These are phyloP conservation scores for Bipolaris cookei DNA, from an alignment of 2,329 filamentous ascomycete species.

Conservation along the genomic window DNA sequence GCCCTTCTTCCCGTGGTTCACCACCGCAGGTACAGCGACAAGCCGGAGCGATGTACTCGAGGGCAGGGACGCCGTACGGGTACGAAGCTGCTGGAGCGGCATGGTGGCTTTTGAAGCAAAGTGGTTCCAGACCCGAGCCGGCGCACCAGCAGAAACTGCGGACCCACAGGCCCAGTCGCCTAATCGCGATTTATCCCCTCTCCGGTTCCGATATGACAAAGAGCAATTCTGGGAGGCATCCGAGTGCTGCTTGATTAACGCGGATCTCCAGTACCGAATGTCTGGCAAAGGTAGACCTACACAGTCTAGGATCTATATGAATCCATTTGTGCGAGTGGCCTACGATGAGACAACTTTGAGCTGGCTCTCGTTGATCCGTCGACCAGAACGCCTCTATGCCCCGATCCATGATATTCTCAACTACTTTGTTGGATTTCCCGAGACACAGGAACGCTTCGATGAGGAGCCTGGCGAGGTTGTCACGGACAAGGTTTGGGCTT, in stretches of 20 bases:
- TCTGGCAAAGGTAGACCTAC: slow-evolving; percentile 48
- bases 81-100: slow-evolving; percentile 78
- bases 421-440: slow-evolving; percentile 62
- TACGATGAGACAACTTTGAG: slow-evolving; percentile 65
- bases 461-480: slow-evolving; percentile 65
- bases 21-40: slow-evolving; percentile 57
- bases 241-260: slow-evolving; percentile 58
- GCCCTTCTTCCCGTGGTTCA: slow-evolving; percentile 73
- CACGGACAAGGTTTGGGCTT: slow-evolving; percentile 60
- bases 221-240: slow-evolving; percentile 56
- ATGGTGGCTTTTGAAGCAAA: slow-evolving; percentile 71
- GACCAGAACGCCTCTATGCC: slow-evolving; percentile 70
- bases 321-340: slow-evolving; percentile 75
- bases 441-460: slow-evolving; percentile 64
- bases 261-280: slow-evolving; percentile 50
- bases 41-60: slow-evolving; percentile 67
- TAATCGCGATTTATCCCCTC: slow-evolving; percentile 43
- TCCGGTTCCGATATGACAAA: slow-evolving; percentile 53
- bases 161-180: slow-evolving; percentile 12
- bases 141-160: slow-evolving; percentile 28
- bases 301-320: slow-evolving; percentile 71
- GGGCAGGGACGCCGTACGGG: slow-evolving; percentile 68
- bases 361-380: slow-evolving; percentile 65
- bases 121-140: slow-evolving; percentile 59
- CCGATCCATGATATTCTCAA: slow-evolving; percentile 66